Percentiles rank a stretch among this genome's conserved stretches.
Conservation (phyloP, 805 yeast species). For the Zygotorulaspora chibaensis region DNA sequence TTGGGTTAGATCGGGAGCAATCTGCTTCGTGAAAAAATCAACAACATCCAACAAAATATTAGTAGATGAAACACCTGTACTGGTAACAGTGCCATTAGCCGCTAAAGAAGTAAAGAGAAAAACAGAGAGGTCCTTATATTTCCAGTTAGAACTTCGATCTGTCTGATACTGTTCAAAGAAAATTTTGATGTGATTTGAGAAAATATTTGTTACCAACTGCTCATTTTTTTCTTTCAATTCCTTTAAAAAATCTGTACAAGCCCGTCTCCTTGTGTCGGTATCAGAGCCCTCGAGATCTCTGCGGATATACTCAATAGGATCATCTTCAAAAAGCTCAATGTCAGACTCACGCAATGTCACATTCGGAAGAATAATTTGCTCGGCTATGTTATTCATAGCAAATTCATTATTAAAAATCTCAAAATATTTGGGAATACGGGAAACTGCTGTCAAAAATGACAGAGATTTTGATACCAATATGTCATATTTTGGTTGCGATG, state of each 20-base stretch:
- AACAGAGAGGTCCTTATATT: constrained; percentile 78
- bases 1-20: constrained; percentile 75
- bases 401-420: constrained; percentile 59
- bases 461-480: constrained; percentile 76
- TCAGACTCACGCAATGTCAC: constrained; percentile 81
- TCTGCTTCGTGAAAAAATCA: constrained; percentile 71
- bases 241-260: constrained; percentile 87
- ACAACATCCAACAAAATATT: constrained; percentile 83
- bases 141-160: constrained; percentile 61
- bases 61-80: constrained; percentile 81
- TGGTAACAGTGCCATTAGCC: constrained; percentile 83
- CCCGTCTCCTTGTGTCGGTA: constrained; percentile 83
- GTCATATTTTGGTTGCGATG: constrained; percentile 75
- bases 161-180: constrained; percentile 52
- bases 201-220: constrained; percentile 65
- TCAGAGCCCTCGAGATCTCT: constrained; percentile 95
- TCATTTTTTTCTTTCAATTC: constrained; percentile 80
- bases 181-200: constrained; percentile 64
- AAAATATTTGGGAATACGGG: constrained; percentile 62
- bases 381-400: constrained; percentile 69
- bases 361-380: constrained; percentile 84
- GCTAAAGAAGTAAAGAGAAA: constrained; percentile 87
- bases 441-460: constrained; percentile 75
- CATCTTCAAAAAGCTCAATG: constrained; percentile 93
- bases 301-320: constrained; percentile 88